Base-by-base conservation (phyloP, 2,329 filamentous ascomycete genomes). In the Pseudogymnoascus sp. region DNA sequence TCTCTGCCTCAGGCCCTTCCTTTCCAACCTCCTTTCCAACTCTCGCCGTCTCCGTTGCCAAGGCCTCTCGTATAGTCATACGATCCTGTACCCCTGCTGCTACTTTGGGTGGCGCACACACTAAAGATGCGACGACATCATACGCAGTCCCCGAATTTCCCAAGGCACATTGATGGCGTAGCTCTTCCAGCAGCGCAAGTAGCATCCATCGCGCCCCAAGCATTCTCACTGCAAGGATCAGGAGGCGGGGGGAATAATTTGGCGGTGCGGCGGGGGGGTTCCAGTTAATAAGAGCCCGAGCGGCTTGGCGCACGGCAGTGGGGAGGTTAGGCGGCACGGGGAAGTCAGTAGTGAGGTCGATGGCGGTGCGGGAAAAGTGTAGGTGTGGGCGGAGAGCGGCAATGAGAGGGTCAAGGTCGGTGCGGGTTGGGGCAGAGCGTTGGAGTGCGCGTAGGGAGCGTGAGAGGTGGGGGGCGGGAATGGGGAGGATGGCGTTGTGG, bases 191-290 rank as follows among this genome's bases (percentile, higher is more conserved):
- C 19, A 92, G 80, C 5, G 83, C 73, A 1, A 77, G 71, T 0
- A 92, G 72, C 0, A 89, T 73, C 3, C 78, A 76, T 61, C 77
- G 80, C 0, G 85, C 80, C 0, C 87, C 87, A 0, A 88, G 73
- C 30, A 88, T 75, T 60, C 81, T 79, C 34, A 82, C 71, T 0
- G 80, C 82, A 0, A 80, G 77, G 7, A 89, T 78, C 2, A 90
- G 74, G 64, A 88, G 85, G 3, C 85, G 82, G 68, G 91, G 87
- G 0, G 86, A 89, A 70, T 92, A 92, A 9, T 80, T 78, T 0
- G 87, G 78, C 1, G 82, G 82, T 74, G 81, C 74, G 0, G 81
- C 78, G 57, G 84, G 78, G 37, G 83, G 72, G 30, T 79, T 82
- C 89, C 89, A 92, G 56, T 83, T 78, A 1, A 85, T 77, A 3